phyloP scores from a whole-genome alignment of 805 yeast genomes.

The Yamadazyma philogaea region DNA sequence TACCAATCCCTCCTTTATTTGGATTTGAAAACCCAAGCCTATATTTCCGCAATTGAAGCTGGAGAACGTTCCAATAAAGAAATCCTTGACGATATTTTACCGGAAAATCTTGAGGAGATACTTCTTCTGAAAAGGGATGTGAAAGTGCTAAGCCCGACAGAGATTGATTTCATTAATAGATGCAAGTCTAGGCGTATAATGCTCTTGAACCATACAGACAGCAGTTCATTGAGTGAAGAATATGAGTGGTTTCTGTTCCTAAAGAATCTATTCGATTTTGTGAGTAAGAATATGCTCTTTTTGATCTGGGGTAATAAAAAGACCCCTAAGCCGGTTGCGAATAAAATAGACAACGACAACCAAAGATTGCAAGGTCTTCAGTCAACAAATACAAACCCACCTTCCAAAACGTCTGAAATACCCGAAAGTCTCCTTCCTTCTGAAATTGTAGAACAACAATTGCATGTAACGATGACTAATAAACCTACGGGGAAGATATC shows the following conservation, averaged over 20 bases:
- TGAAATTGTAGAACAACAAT: conserved; percentile 42
- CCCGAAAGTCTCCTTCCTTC: conserved; percentile 38
- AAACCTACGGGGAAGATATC: conserved; percentile 24
- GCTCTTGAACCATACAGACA: conserved; percentile 46
- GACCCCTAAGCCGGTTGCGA: conserved; percentile 11
- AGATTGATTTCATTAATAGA: conserved; percentile 70
- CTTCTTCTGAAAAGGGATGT: conserved; percentile 33
- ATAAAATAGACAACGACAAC: conserved; percentile 4
- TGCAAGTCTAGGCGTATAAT: conserved; percentile 69
- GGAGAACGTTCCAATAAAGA: conserved; percentile 60
- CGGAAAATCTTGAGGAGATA: conserved; percentile 55
- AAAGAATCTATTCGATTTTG: conserved; percentile 74
- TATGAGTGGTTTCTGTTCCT: conserved; percentile 87
- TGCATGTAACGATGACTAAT: conserved; percentile 31
- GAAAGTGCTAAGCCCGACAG: conserved; percentile 62
- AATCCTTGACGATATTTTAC: conserved; percentile 72
- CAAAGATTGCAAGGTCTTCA: conserved; percentile 8
- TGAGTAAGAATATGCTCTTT: conserved; percentile 68
- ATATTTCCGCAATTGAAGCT: conserved; percentile 77
- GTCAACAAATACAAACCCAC: conserved; percentile 2
- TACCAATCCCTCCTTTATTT: conserved; percentile 76
- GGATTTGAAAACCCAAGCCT: conserved; percentile 94
- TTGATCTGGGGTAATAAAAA: conserved; percentile 66
- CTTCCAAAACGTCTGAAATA: conserved; percentile 16
- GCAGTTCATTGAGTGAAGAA: conserved; percentile 57